Evolutionary conservation across 1,139 yeast species (phyloP), one percentile per base, ranked within the genome.

Genomic region (Arxiozyma slooffiae): DNA sequence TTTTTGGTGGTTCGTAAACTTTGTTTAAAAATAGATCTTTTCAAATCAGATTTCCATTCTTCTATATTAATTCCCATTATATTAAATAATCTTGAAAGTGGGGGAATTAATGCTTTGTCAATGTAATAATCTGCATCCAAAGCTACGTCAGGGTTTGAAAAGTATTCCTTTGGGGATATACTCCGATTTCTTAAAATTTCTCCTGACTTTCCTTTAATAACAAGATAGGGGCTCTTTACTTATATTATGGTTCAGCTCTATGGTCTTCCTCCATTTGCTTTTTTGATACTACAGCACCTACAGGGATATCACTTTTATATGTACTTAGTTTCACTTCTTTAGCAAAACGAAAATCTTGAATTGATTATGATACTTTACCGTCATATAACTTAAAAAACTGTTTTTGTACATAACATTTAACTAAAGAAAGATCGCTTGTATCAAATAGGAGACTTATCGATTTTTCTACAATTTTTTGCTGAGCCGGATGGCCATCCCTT

Each of bases 401-500:
- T 1, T 68, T 69, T 37, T 78, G 69, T 1, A 87, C 78, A 60
- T 81, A 90, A 1, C 62, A 55, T 60, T 89, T 89, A 6, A 90
- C 85, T 41, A 65, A 54, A 0, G 96, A 81, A 17, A 92, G 63
- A 62, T 92, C 89, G 41, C 75, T 71, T 0, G 90, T 79, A 22
- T 83, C 84, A 64, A 92, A 92, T 6, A 92, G 67, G 1, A 81
- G 72, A 41, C 84, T 71, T 9, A 92, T 67, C 0, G 85, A 70
- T 54, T 79, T 78, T 55, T 87, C 95, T 24, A 87, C 81, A 41
- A 92, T 81, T 60, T 84, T 84, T 67, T 80, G 95, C 58, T 86
- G 95, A 0, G 96, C 96, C 0, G 95, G 95, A 18, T 90, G 85
- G 0, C 97, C 97, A 67, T 92, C 98, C 57, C 98, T 72, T 54